These are phyloP conservation scores for Lagenidium giganteum DNA, from an alignment of 352 stramenopile genomes.

Conservation along the genomic window DNA sequence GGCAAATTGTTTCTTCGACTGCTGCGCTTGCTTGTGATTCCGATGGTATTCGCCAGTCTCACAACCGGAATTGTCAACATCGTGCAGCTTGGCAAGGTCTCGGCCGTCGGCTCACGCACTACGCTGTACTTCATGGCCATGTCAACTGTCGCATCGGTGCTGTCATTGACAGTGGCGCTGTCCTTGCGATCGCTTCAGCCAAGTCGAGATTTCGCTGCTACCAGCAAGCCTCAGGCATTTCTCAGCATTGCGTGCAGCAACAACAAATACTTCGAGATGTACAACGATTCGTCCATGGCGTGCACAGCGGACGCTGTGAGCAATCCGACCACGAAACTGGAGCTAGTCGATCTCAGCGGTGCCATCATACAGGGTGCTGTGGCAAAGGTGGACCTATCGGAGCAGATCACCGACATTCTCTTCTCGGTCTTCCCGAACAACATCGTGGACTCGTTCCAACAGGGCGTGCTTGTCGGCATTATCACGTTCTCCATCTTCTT, in stretches of 20 bases:
- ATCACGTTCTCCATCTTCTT: conserved; percentile 64
- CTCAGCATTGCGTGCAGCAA: conserved; percentile 36
- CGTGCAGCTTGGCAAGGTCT: conserved; percentile 61
- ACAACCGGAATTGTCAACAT: conserved; percentile 57
- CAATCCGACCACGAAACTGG: conserved; percentile 23
- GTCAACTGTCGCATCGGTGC: conserved; percentile 21
- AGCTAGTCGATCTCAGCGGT: conserved; percentile 37
- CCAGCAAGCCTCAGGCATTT: conserved; percentile 15
- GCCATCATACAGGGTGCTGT: conserved; percentile 22
- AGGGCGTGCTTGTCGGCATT: conserved; percentile 49
- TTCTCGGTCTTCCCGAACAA: conserved; percentile 46
- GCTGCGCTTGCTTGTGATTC: conserved; percentile 35
- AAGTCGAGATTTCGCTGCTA: neutral
- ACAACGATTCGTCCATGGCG: conserved; percentile 8
- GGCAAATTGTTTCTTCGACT: conserved; percentile 26
- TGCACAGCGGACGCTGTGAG: conserved; percentile 23
- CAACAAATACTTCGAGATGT: conserved; percentile 27
- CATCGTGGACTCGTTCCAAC: conserved; percentile 49
- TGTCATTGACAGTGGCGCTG: conserved; percentile 43
- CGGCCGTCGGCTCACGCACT: conserved; percentile 42
- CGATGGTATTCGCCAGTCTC: conserved; percentile 67
- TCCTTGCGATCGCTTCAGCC: conserved; percentile 29
- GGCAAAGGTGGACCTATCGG: conserved; percentile 26
- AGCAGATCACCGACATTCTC: conserved; percentile 54
- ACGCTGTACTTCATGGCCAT: conserved; percentile 44